A percentile compares a stretch with the other conserved stretches of the same genome.
These are phyloP conservation scores for Decorospora gaudefroyi DNA, from an alignment of 2,329 filamentous ascomycete genomes.

Conservation along the genomic window DNA sequence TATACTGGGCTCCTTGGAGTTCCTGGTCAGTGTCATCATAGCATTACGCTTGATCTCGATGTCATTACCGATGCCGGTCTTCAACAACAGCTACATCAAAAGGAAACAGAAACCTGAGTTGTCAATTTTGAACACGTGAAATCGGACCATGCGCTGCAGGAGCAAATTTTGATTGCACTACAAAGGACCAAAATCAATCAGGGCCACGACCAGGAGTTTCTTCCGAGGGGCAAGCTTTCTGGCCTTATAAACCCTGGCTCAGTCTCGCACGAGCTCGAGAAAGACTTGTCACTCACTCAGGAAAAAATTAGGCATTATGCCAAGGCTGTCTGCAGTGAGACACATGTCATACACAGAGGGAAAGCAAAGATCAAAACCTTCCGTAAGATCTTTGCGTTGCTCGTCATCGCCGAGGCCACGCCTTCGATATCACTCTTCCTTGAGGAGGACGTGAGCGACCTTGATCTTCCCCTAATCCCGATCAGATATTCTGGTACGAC, in stretches of 20 bases:
- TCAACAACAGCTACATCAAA: conserved; percentile 13
- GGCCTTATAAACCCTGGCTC: conserved; percentile 4
- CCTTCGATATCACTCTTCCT: conserved; percentile 12
- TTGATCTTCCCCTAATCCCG: conserved; percentile 19
- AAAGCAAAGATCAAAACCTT: conserved; percentile 15
- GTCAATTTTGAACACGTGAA: too few species aligned
- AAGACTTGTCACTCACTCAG: neutral
- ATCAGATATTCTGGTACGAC: too few species aligned
- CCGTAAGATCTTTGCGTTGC: conserved; percentile 18
- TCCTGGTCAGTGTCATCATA: too few species aligned
- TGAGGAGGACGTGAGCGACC: conserved; percentile 19
- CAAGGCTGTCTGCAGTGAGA: conserved; percentile 8
- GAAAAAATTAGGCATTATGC: conserved; percentile 3
- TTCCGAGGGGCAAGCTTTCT: conserved; percentile 6
- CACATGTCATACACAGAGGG: neutral
- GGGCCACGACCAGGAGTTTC: neutral
- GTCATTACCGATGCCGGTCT: conserved; percentile 20
- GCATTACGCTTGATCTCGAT: too few species aligned
- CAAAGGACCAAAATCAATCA: neutral
- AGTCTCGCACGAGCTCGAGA: conserved; percentile 9
- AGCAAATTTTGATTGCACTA: conserved; percentile 5
- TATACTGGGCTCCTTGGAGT: conserved; percentile 7
- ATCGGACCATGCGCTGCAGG: conserved; percentile 12
- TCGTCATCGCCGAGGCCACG: conserved; percentile 12
- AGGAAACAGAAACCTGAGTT: too few species aligned